Percentiles rank a stretch among this genome's conserved stretches.
These are phyloP conservation scores for Suhomyces prunicola DNA, from an alignment of 805 yeast species.

Conservation along the genomic window DNA sequence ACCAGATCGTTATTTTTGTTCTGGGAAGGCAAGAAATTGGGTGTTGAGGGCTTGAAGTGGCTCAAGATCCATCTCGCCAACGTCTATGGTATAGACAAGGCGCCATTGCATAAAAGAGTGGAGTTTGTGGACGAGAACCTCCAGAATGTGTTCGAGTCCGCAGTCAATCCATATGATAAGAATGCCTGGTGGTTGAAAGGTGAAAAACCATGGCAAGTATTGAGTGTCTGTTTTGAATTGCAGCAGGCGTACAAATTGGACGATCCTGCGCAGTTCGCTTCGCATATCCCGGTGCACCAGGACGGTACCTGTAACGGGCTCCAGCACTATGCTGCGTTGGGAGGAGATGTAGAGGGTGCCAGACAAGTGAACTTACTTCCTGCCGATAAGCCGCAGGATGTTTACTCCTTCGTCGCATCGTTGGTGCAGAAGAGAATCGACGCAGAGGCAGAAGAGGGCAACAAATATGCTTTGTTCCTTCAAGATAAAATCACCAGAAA, in stretches of 20 bases:
- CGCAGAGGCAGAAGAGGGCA: slow-evolving; percentile 51
- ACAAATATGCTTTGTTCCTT: slow-evolving; percentile 51
- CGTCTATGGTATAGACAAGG: slow-evolving; percentile 71
- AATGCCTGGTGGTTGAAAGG: slow-evolving; percentile 68
- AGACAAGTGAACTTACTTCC: slow-evolving; percentile 73
- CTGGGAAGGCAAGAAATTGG: slow-evolving; percentile 74
- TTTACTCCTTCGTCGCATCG: slow-evolving; percentile 66
- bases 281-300: slow-evolving; percentile 78
- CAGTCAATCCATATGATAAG: slow-evolving; percentile 56
- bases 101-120: slow-evolving; percentile 61
- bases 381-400: slow-evolving; percentile 72
- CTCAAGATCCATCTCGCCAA: slow-evolving; percentile 73
- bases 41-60: slow-evolving; percentile 66
- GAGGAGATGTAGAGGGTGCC: slow-evolving; percentile 84
- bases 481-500: slow-evolving; percentile 72
- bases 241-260: slow-evolving; percentile 56
- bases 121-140: slow-evolving; percentile 56
- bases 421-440: slow-evolving; percentile 57
- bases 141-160: slow-evolving; percentile 54
- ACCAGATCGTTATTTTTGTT: slow-evolving; percentile 68
- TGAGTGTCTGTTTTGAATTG: slow-evolving; percentile 67
- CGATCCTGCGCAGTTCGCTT: slow-evolving; percentile 63
- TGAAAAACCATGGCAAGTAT: slow-evolving; percentile 82
- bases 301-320: slow-evolving; percentile 87
- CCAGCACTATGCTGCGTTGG: slow-evolving; percentile 84